These are phyloP conservation scores for Adenanthera pavonina DNA, from an alignment of 306 rosid genomes.

Conservation along the genomic window DNA sequence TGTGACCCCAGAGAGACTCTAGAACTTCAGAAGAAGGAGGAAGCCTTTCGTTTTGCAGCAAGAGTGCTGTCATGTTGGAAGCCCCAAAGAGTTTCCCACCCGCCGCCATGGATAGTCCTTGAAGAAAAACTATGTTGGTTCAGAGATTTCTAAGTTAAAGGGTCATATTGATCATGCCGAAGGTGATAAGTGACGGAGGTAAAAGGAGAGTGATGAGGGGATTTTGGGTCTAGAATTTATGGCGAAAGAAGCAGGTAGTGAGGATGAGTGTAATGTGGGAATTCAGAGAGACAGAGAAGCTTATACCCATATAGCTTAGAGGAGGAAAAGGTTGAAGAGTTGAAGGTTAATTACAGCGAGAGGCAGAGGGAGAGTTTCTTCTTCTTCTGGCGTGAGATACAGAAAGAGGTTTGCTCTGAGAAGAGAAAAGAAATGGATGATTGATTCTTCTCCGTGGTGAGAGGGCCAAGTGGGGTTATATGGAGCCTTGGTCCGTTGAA, in stretches of 20 bases:
- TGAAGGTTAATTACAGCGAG: neutral
- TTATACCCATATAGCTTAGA: constrained; percentile 46
- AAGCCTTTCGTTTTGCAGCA: constrained; percentile 57
- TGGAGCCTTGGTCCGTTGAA: constrained; percentile 48
- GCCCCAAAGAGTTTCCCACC: constrained; percentile 54
- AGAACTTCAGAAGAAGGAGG: constrained; percentile 66
- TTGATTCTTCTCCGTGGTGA: constrained; percentile 53
- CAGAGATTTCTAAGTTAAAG: constrained; percentile 9
- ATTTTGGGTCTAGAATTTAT: constrained; percentile 41
- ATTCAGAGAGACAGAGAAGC: constrained; percentile 53
- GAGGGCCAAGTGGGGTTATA: constrained; percentile 62
- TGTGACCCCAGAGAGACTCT: constrained; percentile 69
- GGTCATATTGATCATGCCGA: constrained; percentile 26
- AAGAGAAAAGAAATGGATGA: constrained; percentile 41
- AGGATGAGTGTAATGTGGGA: constrained; percentile 58
- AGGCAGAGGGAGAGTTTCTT: constrained; percentile 27
- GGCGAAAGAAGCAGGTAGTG: constrained; percentile 53
- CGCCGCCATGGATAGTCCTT: constrained; percentile 21
- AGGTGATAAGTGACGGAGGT: constrained; percentile 29
- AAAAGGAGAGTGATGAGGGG: neutral
- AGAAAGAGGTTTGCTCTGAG: constrained; percentile 29
- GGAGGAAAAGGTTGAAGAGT: constrained; percentile 1
- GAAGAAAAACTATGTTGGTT: neutral
- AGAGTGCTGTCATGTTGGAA: constrained; percentile 53
- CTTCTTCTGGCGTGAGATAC: neutral